Evolutionary conservation across 2,329 filamentous ascomycete genomes (phyloP), one percentile per base, ranked within the genome.

Genomic region (Fusarium sp.): DNA sequence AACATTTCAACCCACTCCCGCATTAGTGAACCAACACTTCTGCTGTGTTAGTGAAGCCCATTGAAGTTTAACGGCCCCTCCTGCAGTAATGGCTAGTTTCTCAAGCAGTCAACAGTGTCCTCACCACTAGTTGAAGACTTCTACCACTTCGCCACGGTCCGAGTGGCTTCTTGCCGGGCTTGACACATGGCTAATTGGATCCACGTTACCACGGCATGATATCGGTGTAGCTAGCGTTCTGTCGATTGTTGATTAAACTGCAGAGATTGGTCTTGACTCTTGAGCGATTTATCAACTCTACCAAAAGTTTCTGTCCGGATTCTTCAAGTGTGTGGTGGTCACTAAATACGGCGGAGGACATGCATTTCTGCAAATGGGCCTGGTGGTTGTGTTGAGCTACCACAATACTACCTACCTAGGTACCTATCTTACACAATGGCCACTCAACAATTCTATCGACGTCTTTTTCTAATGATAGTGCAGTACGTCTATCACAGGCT

Each of bases 271-370:
- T 40, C 27, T 45, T 66, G 49, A 62, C 37, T 40, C 27, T 45
- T 66, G 49, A 62, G 55, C 35, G 56, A 66, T 66, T 66, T 66
- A 49, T 15, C 27, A 18, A 21, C 35, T 33, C 15, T 11, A 11
- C 11, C 9, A 37, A 21, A 41, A 50, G 35, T 25, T 31, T 45
- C 18, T 41, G 17, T 17, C 11, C 10, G 20, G 17, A 18, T 9
- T 15, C n/a, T 33, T 14, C 13, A 11, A 23, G 15, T 25, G 14
- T 10, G 11, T 25, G 25, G 25, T 25, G 25, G 25, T 25, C 7
- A 9, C 25, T 9, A 9, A 8, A 25, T 9, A 13, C 4, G 15
- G 9, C 41, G 9, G 40, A 35, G 15, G 20, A 21, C 51, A 21
- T 37, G 25, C 51, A 21, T 37, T 35, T 11, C 35, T 20, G 7